Conservation (phyloP, 2,329 filamentous ascomycete species). For the Colletotrichum chlorophyti region DNA sequence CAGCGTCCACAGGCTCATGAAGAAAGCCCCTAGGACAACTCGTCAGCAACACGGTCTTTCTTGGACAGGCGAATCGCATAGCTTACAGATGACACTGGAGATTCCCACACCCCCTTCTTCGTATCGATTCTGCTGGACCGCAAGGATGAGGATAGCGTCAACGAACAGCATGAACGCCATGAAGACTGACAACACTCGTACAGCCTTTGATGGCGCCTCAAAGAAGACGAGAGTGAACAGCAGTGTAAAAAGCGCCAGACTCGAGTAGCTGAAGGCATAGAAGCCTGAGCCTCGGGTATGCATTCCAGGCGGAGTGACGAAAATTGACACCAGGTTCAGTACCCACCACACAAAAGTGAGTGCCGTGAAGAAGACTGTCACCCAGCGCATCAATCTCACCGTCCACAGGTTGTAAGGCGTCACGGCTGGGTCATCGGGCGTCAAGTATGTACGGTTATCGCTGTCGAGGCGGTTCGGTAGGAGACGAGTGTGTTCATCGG, state of each 20-base stretch:
- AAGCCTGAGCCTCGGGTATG: slow-evolving; percentile 91
- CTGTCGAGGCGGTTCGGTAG: slow-evolving; percentile 72
- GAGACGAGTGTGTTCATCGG: slow-evolving; percentile 68
- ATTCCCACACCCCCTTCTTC: slow-evolving; percentile 96
- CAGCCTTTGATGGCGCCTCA: slow-evolving; percentile 78
- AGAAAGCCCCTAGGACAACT: slow-evolving; percentile 63
- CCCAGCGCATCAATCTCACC: slow-evolving; percentile 78
- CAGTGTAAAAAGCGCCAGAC: slow-evolving; percentile 77
- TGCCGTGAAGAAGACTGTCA: slow-evolving; percentile 78
- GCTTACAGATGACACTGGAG: slow-evolving; percentile 73
- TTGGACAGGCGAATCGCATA: not conserved
- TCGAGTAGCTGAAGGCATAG: slow-evolving; percentile 85
- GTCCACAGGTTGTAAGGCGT: slow-evolving; percentile 96
- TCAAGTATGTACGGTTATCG: slow-evolving; percentile 37
- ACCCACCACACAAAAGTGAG: slow-evolving; percentile 93
- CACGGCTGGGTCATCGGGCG: slow-evolving; percentile 59
- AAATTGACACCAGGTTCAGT: slow-evolving; percentile 84
- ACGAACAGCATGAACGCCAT: slow-evolving; percentile 73
- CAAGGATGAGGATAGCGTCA: slow-evolving; percentile 80
- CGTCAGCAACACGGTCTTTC: not conserved
- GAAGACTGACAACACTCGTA: slow-evolving; percentile 75
- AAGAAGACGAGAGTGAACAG: slow-evolving; percentile 87
- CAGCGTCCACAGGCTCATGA: slow-evolving; percentile 82
- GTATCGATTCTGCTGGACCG: slow-evolving; percentile 74
- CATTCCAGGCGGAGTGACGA: slow-evolving; percentile 88